phyloP scores from a whole-genome alignment of 208 protist species.

The Strigomonas culicis region DNA sequence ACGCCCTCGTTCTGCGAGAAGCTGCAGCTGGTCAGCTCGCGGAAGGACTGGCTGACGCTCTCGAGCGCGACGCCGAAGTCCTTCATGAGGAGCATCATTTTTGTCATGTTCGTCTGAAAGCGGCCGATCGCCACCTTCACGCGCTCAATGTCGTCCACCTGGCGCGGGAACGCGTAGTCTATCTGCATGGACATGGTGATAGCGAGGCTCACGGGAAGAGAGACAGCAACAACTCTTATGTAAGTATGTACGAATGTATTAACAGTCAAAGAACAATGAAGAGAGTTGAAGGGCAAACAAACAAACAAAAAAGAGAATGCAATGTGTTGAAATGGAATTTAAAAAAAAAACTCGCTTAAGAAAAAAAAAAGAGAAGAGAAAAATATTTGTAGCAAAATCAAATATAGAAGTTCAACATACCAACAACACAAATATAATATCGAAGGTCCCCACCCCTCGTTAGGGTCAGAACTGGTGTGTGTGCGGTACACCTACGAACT shows the following conservation, averaged over 20 bases:
- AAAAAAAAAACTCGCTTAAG: neutral
- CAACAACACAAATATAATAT: slow-evolving; percentile 1
- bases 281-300: neutral
- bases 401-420: neutral
- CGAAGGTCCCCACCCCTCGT: neutral
- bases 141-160: slow-evolving; percentile 31
- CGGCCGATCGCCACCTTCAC: slow-evolving; percentile 22
- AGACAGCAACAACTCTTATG: neutral
- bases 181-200: slow-evolving; percentile 29
- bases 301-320: slow-evolving; percentile 9
- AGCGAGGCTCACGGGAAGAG: slow-evolving; percentile 11
- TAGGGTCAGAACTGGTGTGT: too few relatives aligned
- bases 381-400: neutral
- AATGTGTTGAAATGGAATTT: slow-evolving; percentile 5
- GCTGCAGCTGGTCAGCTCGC: slow-evolving; percentile 40
- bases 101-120: slow-evolving; percentile 42
- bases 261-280: slow-evolving; percentile 7
- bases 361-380: slow-evolving; percentile 9
- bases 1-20: slow-evolving; percentile 26
- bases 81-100: slow-evolving; percentile 62
- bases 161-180: slow-evolving; percentile 28
- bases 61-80: slow-evolving; percentile 44
- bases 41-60: slow-evolving; percentile 39
- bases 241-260: neutral
- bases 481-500: too few relatives aligned